These are phyloP conservation scores for Cladosporium sp. DNA, from an alignment of 2,329 filamentous ascomycete genomes.

Conservation along the genomic window DNA sequence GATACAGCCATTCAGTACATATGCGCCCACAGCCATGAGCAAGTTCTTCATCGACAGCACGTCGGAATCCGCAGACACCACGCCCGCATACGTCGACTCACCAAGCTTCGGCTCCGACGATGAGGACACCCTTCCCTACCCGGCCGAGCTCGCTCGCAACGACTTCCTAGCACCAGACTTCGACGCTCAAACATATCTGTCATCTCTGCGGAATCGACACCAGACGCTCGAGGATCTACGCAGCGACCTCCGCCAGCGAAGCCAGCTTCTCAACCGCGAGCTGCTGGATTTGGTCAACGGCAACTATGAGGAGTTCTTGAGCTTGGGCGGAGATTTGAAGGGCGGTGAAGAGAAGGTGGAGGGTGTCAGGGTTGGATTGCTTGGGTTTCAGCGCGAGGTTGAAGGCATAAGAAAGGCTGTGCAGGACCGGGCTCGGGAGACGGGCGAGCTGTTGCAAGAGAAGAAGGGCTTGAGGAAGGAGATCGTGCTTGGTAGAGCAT, in stretches of 20 bases:
- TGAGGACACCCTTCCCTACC: constrained; percentile 76
- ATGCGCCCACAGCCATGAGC: constrained; percentile 41
- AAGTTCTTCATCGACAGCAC: constrained; percentile 48
- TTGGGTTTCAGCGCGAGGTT: constrained; percentile 82
- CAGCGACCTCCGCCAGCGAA: constrained; percentile 77
- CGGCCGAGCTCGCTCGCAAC: constrained; percentile 74
- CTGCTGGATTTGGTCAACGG: constrained; percentile 91
- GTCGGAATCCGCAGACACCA: constrained; percentile 36
- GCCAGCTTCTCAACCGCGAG: constrained; percentile 77
- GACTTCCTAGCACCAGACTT: constrained; percentile 81
- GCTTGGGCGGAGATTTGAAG: constrained; percentile 74
- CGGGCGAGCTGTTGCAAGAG: constrained; percentile 63
- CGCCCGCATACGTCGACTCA: constrained; percentile 51
- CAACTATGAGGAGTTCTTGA: constrained; percentile 90
- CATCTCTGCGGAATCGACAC: constrained; percentile 78
- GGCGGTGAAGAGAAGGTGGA: constrained; percentile 91
- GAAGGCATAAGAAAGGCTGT: constrained; percentile 71
- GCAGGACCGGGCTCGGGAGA: constrained; percentile 61
- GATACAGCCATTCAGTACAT: not conserved
- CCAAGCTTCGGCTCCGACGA: constrained; percentile 41
- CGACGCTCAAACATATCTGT: constrained; percentile 79
- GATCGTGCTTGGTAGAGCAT: constrained; percentile 60
- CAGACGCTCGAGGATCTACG: constrained; percentile 95
- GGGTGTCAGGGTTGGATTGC: constrained; percentile 79
- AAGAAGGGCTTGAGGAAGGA: constrained; percentile 63